Evolutionary conservation across 176 grass and related monocot species (phyloP).

Genomic region (Avena sativa): DNA sequence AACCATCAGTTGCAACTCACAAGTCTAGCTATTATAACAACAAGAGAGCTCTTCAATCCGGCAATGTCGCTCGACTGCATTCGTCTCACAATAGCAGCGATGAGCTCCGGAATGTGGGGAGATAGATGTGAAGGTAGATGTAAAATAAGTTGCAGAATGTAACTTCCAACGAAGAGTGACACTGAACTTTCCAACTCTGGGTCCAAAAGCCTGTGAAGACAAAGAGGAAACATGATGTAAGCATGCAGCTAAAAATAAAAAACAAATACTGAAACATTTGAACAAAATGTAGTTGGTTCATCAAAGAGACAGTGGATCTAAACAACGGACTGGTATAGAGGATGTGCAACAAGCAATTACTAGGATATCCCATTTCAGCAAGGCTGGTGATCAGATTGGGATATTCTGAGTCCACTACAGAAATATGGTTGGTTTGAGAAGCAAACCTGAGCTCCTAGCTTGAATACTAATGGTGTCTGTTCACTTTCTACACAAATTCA

Average conservation of each 20-base stretch:
- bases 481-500: slow-evolving; percentile 12
- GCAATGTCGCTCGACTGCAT: slow-evolving; percentile 85
- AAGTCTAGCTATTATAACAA: slow-evolving; percentile 94
- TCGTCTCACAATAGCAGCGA: slow-evolving; percentile 85
- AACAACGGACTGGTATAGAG: neutral
- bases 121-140: slow-evolving; percentile 79
- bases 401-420: neutral
- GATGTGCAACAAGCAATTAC: slow-evolving; percentile 29
- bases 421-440: slow-evolving; percentile 30
- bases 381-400: neutral
- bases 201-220: slow-evolving; percentile 79
- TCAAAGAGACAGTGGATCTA: neutral
- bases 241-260: slow-evolving; percentile 4
- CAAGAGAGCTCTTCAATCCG: slow-evolving; percentile 81
- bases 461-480: neutral
- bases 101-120: slow-evolving; percentile 73
- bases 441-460: slow-evolving; percentile 4
- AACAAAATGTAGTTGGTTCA: slow-evolving; percentile 1
- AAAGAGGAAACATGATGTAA: slow-evolving; percentile 40
- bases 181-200: slow-evolving; percentile 84
- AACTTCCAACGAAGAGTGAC: slow-evolving; percentile 95
- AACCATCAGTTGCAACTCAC: slow-evolving; percentile 49
- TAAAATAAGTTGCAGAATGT: slow-evolving; percentile 91
- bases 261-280: slow-evolving; percentile 24
- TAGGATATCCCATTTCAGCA: neutral